phyloP scores from a whole-genome alignment of 805 yeast genomes.

The Kodamaea sagamina region DNA sequence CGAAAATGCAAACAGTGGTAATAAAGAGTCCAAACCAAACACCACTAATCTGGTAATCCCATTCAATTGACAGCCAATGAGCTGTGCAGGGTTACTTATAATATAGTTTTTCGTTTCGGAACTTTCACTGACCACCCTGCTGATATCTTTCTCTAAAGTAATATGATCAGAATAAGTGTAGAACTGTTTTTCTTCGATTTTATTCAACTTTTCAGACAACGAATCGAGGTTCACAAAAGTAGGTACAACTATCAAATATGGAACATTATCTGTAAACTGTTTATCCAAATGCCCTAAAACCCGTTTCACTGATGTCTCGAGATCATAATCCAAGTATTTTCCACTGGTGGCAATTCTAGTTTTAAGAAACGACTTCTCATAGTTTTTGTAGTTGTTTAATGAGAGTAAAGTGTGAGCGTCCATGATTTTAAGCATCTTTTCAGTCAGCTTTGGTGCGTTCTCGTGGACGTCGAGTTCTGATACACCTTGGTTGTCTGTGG shows the following conservation, averaged over 20 bases:
- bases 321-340: background rate
- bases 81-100: slow-evolving; percentile 11
- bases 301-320: background rate
- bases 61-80: slow-evolving; percentile 17
- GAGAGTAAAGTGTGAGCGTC: background rate
- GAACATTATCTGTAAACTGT: slow-evolving; percentile 1
- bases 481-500: background rate
- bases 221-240: slow-evolving; percentile 9
- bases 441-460: background rate
- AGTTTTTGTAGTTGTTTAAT: slow-evolving; percentile 1
- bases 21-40: slow-evolving; percentile 23
- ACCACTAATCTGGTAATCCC: slow-evolving; percentile 18
- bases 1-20: slow-evolving; percentile 24
- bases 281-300: background rate
- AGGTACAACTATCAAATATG: slow-evolving; percentile 22
- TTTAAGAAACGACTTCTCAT: slow-evolving; percentile 6
- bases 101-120: slow-evolving; percentile 11
- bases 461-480: background rate
- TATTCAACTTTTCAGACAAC: slow-evolving; percentile 7
- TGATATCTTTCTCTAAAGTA: background rate
- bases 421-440: background rate
- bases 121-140: slow-evolving; percentile 4
- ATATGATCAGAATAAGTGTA: background rate
- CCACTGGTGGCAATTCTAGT: background rate
- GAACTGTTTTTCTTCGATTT: background rate